A percentile compares a stretch with the other conserved stretches of the same genome.
These are phyloP conservation scores for Trichoderma asperelloides DNA, from an alignment of 495 filamentous ascomycete species.

Conservation along the genomic window DNA sequence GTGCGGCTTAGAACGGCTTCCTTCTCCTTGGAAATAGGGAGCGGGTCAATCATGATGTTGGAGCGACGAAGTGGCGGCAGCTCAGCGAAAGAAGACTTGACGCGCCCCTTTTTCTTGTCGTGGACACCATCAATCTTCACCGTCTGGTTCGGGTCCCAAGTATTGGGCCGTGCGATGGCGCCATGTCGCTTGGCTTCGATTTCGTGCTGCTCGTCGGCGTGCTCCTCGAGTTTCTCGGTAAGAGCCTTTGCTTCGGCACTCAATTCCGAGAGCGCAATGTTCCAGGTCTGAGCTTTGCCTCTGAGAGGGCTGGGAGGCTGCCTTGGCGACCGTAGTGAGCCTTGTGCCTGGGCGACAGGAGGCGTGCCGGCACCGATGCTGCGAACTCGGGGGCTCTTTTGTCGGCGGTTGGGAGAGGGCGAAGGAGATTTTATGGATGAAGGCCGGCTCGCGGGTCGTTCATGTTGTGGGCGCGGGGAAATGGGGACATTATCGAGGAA, in stretches of 20 bases:
- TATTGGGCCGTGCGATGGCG: slow-evolving; percentile 25
- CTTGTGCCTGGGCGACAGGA: slow-evolving; percentile 36
- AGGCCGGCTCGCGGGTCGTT: slow-evolving; percentile 47
- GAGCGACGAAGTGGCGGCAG: slow-evolving; percentile 77
- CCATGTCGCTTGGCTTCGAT: slow-evolving; percentile 26
- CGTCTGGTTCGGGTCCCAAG: slow-evolving; percentile 29
- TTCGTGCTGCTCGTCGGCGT: slow-evolving; percentile 58
- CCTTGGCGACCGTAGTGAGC: slow-evolving; percentile 38
- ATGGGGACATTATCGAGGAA: slow-evolving; percentile 91
- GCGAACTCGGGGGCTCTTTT: slow-evolving; percentile 35
- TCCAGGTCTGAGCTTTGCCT: slow-evolving; percentile 78
- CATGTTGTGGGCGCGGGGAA: slow-evolving; percentile 69
- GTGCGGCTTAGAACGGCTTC: slow-evolving; percentile 85
- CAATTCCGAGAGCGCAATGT: slow-evolving; percentile 63
- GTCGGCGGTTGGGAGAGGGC: slow-evolving; percentile 49
- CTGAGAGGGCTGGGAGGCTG: slow-evolving; percentile 24
- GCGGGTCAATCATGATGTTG: slow-evolving; percentile 91
- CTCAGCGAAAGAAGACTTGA: slow-evolving; percentile 48
- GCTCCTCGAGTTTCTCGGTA: slow-evolving; percentile 80
- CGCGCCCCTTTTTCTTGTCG: slow-evolving; percentile 44
- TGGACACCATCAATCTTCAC: slow-evolving; percentile 14
- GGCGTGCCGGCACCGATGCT: slow-evolving; percentile 48
- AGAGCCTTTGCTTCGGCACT: slow-evolving; percentile 83
- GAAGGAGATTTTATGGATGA: slow-evolving; percentile 25
- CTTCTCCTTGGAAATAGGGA: slow-evolving; percentile 95